Evolutionary conservation across 202 grass and related monocot species (phyloP), one percentile per base, ranked within the genome.

Genomic region (Schoenoplectus triqueter): DNA sequence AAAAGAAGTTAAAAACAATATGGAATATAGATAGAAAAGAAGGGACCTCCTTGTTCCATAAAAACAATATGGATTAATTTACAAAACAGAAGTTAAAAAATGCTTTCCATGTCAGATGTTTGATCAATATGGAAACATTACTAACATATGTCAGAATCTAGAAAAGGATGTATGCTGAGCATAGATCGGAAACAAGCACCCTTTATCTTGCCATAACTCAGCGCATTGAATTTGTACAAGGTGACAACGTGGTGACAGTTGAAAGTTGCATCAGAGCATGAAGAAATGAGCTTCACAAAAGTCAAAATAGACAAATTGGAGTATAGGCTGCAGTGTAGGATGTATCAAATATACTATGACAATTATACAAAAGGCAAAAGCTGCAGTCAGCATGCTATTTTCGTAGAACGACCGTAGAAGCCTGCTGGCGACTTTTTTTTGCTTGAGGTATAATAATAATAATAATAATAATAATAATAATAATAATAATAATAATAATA

Each of bases 161-260:
- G 48, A 54, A 75, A 75, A 75, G 47, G 18, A 75, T 75, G 71
- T 52, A 73, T 75, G 71, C 18, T 48, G 44, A 2, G 0, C 14
- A 81, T 40, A 64, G 42, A 49, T 49, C 59, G 65, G 22, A 64
- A 49, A 64, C 15, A 64, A 65, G 39, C 78, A 49, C 40, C 60
- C 62, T 65, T 81, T 80, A 81, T 59, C 40, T 81, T 64, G 40
- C 22, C 59, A 47, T 65, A 64, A 81, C 64, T 64, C 31, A 31
- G 7, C 7, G 59, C 40, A 64, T 19, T 65, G 41, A 81, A 81
- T 48, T 81, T 61, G 31, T 60, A 81, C 49, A 62, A 64, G 60
- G 42, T 57, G 19, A 60, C 48, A 60, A 7, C 31, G 3, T 11
- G 8, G 44, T 40, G 2, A 76, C 73, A 76, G 73, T 76, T 40